phyloP scores from a whole-genome alignment of 2,329 filamentous ascomycete species.

The Fusarium abutilonis region DNA sequence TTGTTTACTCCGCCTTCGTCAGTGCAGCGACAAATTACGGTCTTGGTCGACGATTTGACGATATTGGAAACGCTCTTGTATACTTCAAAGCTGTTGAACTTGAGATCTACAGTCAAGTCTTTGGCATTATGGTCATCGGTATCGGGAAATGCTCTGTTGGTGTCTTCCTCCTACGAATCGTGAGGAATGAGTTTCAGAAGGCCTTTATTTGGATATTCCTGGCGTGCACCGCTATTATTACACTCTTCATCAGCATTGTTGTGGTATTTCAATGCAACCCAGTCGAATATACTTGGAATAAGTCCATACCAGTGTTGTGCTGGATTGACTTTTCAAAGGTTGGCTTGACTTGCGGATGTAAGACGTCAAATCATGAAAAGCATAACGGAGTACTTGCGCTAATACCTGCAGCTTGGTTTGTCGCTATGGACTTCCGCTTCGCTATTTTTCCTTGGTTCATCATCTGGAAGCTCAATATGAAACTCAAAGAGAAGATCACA shows the following conservation, averaged over 20 bases:
- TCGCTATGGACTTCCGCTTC: slow-evolving; percentile 26
- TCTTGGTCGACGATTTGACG: slow-evolving; percentile 12
- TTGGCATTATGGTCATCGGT: slow-evolving; percentile 7
- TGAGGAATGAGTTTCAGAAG: slow-evolving; percentile 19
- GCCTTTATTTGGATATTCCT: slow-evolving; percentile 21
- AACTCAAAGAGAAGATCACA: slow-evolving; percentile 30
- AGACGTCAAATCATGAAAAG: not conserved
- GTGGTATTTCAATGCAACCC: slow-evolving; percentile 25
- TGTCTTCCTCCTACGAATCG: slow-evolving; percentile 16
- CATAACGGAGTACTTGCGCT: fast-evolving
- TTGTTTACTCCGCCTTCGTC: slow-evolving; percentile 26
- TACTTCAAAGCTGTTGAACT: slow-evolving; percentile 23
- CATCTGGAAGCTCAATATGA: slow-evolving; percentile 34
- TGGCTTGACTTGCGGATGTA: slow-evolving; percentile 29
- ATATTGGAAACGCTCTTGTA: not conserved
- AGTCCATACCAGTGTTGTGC: slow-evolving; percentile 5
- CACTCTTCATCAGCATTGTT: slow-evolving; percentile 6
- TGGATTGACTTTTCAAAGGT: slow-evolving; percentile 36
- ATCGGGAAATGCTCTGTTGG: slow-evolving; percentile 22
- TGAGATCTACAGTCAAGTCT: slow-evolving; percentile 20
- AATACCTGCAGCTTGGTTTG: slow-evolving; percentile 9
- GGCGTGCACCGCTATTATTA: not conserved
- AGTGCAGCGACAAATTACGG: slow-evolving; percentile 14
- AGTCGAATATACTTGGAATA: slow-evolving; percentile 25
- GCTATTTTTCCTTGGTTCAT: slow-evolving; percentile 31